Conservation (phyloP, 495 filamentous ascomycete genomes). For the Podospora conica region DNA sequence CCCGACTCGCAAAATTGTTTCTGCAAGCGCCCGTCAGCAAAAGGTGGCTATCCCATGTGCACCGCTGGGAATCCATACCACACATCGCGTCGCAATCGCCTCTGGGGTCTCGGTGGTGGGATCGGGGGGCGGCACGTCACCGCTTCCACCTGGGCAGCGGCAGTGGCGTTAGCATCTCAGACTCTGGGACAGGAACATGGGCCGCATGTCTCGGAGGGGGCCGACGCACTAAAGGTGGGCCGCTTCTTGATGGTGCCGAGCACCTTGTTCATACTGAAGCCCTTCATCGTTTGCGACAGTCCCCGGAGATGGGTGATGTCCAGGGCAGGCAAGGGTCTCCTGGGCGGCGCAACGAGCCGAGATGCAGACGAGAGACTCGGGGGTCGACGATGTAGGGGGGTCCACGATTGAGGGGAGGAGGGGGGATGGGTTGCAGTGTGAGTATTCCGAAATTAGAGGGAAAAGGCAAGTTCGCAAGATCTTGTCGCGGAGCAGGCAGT, state of each 20-base stretch:
- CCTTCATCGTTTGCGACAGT: slow-evolving; percentile 37
- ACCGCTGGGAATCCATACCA: slow-evolving; percentile 32
- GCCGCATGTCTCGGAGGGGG: not conserved
- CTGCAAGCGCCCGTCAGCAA: slow-evolving; percentile 23
- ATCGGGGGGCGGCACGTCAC: slow-evolving; percentile 22
- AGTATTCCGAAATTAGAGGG: too few relatives aligned
- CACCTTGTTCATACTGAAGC: slow-evolving; percentile 50
- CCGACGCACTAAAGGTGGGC: slow-evolving; percentile 30
- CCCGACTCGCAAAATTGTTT: slow-evolving; percentile 74
- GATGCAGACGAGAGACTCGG: not conserved
- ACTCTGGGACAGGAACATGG: not conserved
- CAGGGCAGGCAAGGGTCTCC: not conserved
- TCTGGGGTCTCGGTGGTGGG: slow-evolving; percentile 48
- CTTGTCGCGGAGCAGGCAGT: not conserved
- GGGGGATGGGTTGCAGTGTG: too few relatives aligned
- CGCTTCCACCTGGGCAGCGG: slow-evolving; percentile 10
- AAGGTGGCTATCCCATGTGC: not conserved
- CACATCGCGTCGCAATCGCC: slow-evolving; percentile 47
- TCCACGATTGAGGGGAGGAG: not conserved
- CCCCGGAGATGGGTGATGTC: not conserved
- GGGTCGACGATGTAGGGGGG: not conserved
- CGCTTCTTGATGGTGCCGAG: slow-evolving; percentile 46
- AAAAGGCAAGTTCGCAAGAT: not conserved
- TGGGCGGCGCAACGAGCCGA: not conserved
- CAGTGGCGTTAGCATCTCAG: not conserved